Conservation (phyloP, 179 eudicot genomes). For the Beta corolliflora region DNA sequence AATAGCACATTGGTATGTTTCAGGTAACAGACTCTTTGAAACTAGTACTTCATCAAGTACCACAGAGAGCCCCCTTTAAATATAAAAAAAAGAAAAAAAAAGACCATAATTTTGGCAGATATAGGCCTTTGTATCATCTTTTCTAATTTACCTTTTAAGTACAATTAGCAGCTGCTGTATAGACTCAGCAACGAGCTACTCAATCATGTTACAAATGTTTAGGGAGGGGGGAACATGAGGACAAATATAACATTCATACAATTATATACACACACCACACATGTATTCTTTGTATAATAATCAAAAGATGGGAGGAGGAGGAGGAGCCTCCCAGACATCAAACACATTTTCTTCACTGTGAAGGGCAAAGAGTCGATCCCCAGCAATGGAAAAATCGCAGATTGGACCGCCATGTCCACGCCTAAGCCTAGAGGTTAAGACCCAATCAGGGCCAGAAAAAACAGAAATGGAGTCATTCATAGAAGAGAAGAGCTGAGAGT, state of each 20-base stretch:
- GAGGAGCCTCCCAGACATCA: slow-evolving; percentile 90
- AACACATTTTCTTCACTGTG: slow-evolving; percentile 89
- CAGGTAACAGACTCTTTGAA: slow-evolving; percentile 2
- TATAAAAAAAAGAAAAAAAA: neutral
- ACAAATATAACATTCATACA: neutral
- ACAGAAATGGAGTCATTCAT: slow-evolving; percentile 87
- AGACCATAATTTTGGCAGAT: neutral
- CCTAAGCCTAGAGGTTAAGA: slow-evolving; percentile 71
- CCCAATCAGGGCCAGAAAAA: slow-evolving; percentile 87
- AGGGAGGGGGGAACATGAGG: slow-evolving; percentile 1
- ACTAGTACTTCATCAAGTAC: neutral
- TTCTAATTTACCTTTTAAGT: neutral
- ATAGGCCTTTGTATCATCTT: neutral
- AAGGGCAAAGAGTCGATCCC: slow-evolving; percentile 83
- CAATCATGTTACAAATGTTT: slow-evolving; percentile 10
- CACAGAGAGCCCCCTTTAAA: no score
- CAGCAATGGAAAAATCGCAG: slow-evolving; percentile 86
- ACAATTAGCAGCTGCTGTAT: slow-evolving; percentile 6
- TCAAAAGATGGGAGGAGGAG: slow-evolving; percentile 34
- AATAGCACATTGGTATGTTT: neutral
- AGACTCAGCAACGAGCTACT: slow-evolving; percentile 10
- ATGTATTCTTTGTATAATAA: neutral
- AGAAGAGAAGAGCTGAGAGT: slow-evolving; percentile 76
- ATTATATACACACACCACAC: neutral
- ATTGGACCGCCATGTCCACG: slow-evolving; percentile 73